Conservation (phyloP, 768 basidiomycete genomes). For the Agrocybe chaxingu region DNA sequence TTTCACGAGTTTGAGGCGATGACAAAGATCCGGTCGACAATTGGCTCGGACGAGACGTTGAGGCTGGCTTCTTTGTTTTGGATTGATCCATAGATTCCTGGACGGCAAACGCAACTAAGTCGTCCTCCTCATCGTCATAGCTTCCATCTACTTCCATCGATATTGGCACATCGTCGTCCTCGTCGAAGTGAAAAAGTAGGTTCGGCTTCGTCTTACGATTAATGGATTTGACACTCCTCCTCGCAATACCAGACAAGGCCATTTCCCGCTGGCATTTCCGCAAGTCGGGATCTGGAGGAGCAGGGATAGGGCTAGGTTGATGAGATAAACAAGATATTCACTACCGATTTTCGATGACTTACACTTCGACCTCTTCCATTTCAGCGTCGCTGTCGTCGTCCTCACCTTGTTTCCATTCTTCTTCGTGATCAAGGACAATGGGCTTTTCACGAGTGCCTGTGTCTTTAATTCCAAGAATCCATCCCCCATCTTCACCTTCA, state of each 20-base stretch:
- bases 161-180: slow-evolving; percentile 9
- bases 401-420: slow-evolving; percentile 37
- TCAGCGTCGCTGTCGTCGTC: slow-evolving; percentile 59
- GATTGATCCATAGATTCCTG: slow-evolving; percentile 20
- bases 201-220: slow-evolving; percentile 32
- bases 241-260: slow-evolving; percentile 58
- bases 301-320: slow-evolving; percentile 28
- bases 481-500: slow-evolving; percentile 82
- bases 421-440: slow-evolving; percentile 79
- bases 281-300: slow-evolving; percentile 55
- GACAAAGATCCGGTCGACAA: not conserved
- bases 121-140: slow-evolving; percentile 14
- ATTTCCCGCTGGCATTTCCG: slow-evolving; percentile 57
- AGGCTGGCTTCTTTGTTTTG: not conserved
- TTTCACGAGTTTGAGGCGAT: not conserved
- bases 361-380: slow-evolving; percentile 84
- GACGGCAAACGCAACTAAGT: slow-evolving; percentile 20
- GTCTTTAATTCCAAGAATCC: slow-evolving; percentile 91
- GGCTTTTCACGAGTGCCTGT: slow-evolving; percentile 77
- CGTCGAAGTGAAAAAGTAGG: slow-evolving; percentile 46
- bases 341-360: slow-evolving; percentile 20
- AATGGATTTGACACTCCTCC: slow-evolving; percentile 36
- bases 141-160: too few relatives aligned
- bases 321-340: not conserved
- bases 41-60: not conserved